These are phyloP conservation scores for Leccinellum luteum DNA, from an alignment of 768 basidiomycete species.

Conservation along the genomic window DNA sequence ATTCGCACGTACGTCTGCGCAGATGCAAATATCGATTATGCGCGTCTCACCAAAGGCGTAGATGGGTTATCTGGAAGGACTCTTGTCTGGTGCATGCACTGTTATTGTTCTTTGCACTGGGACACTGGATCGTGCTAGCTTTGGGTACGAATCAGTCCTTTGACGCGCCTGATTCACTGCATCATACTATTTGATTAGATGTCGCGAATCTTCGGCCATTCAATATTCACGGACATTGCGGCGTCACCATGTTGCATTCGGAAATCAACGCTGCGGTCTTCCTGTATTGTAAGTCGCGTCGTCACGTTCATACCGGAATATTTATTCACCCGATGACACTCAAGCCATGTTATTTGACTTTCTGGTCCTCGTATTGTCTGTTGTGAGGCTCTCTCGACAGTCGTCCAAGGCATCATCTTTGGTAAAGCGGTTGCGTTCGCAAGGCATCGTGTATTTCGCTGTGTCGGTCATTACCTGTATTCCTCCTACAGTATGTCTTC, in stretches of 20 bases:
- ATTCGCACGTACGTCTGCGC: constrained; percentile 25
- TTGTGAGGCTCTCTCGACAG: constrained; percentile 14
- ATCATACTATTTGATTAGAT: constrained; percentile 10
- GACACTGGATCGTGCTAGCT: constrained; percentile 23
- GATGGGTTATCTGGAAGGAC: constrained; percentile 30
- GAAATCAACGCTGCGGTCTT: constrained; percentile 8
- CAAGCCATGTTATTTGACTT: constrained; percentile 25
- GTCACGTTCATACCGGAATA: background rate
- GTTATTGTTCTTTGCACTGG: constrained; percentile 9
- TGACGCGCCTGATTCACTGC: background rate
- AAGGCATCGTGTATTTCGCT: constrained; percentile 22
- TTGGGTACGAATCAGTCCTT: constrained; percentile 6
- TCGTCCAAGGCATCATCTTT: constrained; percentile 18
- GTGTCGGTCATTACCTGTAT: constrained; percentile 19
- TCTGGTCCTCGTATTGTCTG: constrained; percentile 18
- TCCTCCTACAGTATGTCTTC: constrained; percentile 5
- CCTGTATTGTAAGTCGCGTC: constrained; percentile 18
- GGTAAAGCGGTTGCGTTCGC: constrained; percentile 13
- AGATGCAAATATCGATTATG: background rate
- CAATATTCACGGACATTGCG: background rate
- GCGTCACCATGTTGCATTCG: background rate
- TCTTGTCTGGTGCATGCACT: constrained; percentile 15
- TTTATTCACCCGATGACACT: background rate
- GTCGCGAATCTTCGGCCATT: constrained; percentile 4
- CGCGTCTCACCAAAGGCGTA: constrained; percentile 1